These are phyloP conservation scores for Strigomonas culicis DNA, from an alignment of 208 protist species.

Conservation along the genomic window DNA sequence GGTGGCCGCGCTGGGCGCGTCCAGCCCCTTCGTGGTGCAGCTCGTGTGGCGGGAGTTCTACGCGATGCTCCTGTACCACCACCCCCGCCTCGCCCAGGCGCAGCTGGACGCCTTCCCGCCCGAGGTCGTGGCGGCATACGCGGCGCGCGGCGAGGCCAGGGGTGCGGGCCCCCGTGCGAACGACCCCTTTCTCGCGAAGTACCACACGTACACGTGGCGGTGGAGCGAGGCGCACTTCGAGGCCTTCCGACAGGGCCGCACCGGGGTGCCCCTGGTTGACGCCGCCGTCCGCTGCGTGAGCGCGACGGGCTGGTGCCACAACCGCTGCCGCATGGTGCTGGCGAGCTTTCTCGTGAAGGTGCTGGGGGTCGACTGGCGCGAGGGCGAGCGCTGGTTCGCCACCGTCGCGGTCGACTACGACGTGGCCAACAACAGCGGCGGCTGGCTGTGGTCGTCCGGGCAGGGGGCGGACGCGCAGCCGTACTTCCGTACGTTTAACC, in stretches of 20 bases:
- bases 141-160: background rate
- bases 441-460: conserved; percentile 74
- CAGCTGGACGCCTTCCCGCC: conserved; percentile 50
- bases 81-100: conserved; percentile 45
- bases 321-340: conserved; percentile 73
- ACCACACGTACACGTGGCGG: conserved; percentile 51
- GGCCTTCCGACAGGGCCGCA: conserved; percentile 70
- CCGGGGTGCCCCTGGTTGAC: conserved; percentile 91
- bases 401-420: conserved; percentile 87
- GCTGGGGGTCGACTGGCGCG: conserved; percentile 87
- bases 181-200: conserved; percentile 56
- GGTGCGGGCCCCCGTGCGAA: conserved; percentile 18
- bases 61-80: conserved; percentile 47
- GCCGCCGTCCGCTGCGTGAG: conserved; percentile 89
- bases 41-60: conserved; percentile 82
- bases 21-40: conserved; percentile 47
- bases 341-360: conserved; percentile 89
- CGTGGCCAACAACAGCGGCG: conserved; percentile 80
- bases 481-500: conserved; percentile 84
- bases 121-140: background rate
- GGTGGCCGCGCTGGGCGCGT: conserved; percentile 28
- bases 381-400: conserved; percentile 87
- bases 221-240: conserved; percentile 52
- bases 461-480: conserved; percentile 77
- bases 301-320: conserved; percentile 79